Conservation (phyloP, 1,284 basidiomycete species). For the Mycocalia duriaeana region DNA sequence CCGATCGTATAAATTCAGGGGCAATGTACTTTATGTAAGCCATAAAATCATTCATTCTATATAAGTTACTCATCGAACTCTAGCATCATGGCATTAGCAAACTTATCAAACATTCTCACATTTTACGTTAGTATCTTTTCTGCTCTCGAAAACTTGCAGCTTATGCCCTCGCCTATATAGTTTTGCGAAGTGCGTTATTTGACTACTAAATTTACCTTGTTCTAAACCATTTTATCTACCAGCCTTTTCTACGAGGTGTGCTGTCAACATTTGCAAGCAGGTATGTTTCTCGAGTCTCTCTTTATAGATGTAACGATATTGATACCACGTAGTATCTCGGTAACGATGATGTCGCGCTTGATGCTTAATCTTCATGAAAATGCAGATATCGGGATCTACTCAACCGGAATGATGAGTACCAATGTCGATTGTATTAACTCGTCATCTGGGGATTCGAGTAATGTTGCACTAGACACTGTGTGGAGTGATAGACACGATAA, state of each 20-base stretch:
- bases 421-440: too few relatives aligned
- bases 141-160: background rate
- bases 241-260: constrained; percentile 34
- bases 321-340: constrained; percentile 31
- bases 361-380: constrained; percentile 36
- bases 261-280: constrained; percentile 38
- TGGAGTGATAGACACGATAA: too few relatives aligned
- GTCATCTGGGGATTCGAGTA: too few relatives aligned
- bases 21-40: constrained; percentile 33
- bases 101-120: constrained; percentile 36
- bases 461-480: too few relatives aligned
- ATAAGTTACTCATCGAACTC: background rate
- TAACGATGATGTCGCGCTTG: constrained; percentile 37
- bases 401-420: constrained; percentile 12
- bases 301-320: too few relatives aligned
- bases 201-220: background rate
- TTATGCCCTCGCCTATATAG: constrained; percentile 9
- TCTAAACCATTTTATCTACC: too few relatives aligned
- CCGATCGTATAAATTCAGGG: constrained; percentile 18
- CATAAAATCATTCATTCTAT: background rate
- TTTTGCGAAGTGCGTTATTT: constrained; percentile 16
- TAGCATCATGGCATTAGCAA: constrained; percentile 35
- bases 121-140: constrained; percentile 30
- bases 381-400: constrained; percentile 26
- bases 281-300: too few relatives aligned